A percentile compares a stretch with the other conserved stretches of the same genome.
These are phyloP conservation scores for Albizia julibrissin DNA, from an alignment of 306 rosid genomes.

Conservation along the genomic window DNA sequence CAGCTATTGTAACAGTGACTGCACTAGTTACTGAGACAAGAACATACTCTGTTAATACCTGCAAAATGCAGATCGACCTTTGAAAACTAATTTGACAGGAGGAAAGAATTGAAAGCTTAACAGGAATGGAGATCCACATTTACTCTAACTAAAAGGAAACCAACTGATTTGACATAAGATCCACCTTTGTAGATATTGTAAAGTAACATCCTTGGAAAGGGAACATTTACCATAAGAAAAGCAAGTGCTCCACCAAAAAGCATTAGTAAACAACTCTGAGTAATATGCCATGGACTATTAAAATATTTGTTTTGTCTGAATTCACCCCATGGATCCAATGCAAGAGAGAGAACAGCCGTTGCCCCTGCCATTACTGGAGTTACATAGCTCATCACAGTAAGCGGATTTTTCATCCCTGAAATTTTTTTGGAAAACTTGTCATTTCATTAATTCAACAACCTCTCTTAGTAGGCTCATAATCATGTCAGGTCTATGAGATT, in stretches of 20 bases:
- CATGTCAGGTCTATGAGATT: neutral
- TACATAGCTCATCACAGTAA: slow-evolving; percentile 91
- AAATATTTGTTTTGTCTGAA: slow-evolving; percentile 70
- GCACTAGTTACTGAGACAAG: slow-evolving; percentile 97
- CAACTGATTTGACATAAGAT: no score
- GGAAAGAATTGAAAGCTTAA: slow-evolving; percentile 17
- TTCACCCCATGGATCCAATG: slow-evolving; percentile 89
- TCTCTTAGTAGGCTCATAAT: neutral
- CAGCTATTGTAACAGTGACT: slow-evolving; percentile 93
- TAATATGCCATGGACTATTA: slow-evolving; percentile 67
- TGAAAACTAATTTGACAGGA: slow-evolving; percentile 16
- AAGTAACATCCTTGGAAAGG: neutral
- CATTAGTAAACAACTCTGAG: slow-evolving; percentile 85
- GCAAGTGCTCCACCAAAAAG: slow-evolving; percentile 93
- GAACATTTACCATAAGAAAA: slow-evolving; percentile 78
- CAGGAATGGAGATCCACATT: neutral
- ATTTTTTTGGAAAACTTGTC: slow-evolving; percentile 32
- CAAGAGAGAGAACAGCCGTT: slow-evolving; percentile 77
- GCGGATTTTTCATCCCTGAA: slow-evolving; percentile 92
- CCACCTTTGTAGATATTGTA: neutral
- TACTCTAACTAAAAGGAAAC: no score
- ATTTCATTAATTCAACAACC: neutral
- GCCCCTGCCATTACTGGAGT: slow-evolving; percentile 87
- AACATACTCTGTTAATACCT: slow-evolving; percentile 93
- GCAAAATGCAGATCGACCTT: slow-evolving; percentile 35